Conservation (phyloP, 176 grass and related monocot genomes). For the Miscanthus lutarioriparius region DNA sequence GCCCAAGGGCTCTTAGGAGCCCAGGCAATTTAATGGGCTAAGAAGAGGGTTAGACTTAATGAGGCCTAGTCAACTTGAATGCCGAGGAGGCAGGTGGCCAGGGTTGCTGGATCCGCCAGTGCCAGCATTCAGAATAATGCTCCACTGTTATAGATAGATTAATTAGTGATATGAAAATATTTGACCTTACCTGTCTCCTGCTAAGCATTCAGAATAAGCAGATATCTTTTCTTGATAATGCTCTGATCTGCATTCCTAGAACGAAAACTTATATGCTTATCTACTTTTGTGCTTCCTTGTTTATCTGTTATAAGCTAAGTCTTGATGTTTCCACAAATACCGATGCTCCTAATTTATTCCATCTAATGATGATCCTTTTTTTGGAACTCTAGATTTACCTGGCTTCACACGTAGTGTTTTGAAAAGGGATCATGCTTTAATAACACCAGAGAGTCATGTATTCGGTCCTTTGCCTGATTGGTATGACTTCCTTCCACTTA, state of each 20-base stretch:
- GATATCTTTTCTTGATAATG: background rate
- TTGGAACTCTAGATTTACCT: slow-evolving; percentile 76
- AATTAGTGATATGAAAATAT: background rate
- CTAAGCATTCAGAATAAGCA: background rate
- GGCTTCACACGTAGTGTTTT: slow-evolving; percentile 93
- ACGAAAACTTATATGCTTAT: background rate
- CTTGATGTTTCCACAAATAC: slow-evolving; percentile 6
- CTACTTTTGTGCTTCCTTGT: background rate
- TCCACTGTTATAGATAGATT: background rate
- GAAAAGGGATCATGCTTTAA: slow-evolving; percentile 79
- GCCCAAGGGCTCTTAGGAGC: background rate
- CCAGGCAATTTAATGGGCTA: background rate
- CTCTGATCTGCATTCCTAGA: background rate
- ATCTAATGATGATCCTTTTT: slow-evolving; percentile 30
- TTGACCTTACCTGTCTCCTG: background rate
- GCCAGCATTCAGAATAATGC: background rate
- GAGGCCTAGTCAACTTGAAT: background rate
- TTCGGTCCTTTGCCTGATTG: slow-evolving; percentile 90
- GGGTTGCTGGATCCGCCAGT: background rate
- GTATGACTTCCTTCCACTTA: slow-evolving; percentile 31
- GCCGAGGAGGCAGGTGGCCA: background rate
- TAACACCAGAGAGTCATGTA: slow-evolving; percentile 93
- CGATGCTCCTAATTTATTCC: background rate
- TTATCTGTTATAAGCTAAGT: slow-evolving; percentile 8
- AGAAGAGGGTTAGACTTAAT: background rate